A percentile compares a stretch with the other conserved stretches of the same genome.
Evolutionary conservation across 495 filamentous ascomycete species (phyloP).

Genomic region (Parathielavia appendiculata): DNA sequence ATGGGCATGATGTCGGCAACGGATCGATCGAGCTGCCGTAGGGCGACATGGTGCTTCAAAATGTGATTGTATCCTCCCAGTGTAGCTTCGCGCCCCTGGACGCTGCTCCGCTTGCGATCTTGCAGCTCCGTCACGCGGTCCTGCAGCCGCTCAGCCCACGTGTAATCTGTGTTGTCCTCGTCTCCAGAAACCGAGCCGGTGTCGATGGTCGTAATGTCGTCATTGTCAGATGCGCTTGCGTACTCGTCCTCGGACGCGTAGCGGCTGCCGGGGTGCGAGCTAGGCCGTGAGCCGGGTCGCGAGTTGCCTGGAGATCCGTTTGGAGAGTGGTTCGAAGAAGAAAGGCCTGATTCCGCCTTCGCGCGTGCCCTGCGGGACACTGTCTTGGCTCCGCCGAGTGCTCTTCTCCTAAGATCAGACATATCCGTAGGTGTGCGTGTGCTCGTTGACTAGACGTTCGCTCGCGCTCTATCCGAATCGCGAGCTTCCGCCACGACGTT

Average conservation of each 20-base stretch:
- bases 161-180: constrained; percentile 49
- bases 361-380: constrained; percentile 84
- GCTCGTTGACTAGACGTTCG: constrained; percentile 14
- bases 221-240: constrained; percentile 40
- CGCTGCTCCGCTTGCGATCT: constrained; percentile 75
- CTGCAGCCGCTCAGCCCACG: constrained; percentile 62
- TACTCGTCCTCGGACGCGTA: constrained; percentile 78
- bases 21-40: constrained; percentile 58
- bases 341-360: constrained; percentile 58
- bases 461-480: not conserved
- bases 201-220: constrained; percentile 38
- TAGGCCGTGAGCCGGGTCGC: constrained; percentile 21
- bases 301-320: constrained; percentile 27
- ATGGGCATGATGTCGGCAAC: constrained; percentile 63
- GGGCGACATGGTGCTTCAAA: constrained; percentile 66
- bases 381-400: constrained; percentile 80
- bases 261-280: constrained; percentile 58
- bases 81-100: constrained; percentile 71
- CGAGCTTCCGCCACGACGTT: not conserved
- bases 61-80: constrained; percentile 65
- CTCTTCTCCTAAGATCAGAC: constrained; percentile 77
- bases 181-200: constrained; percentile 31
- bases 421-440: constrained; percentile 34
- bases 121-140: constrained; percentile 75
- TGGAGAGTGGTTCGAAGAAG: constrained; percentile 41